phyloP scores from a whole-genome alignment of 768 basidiomycete genomes.

The Pisolithus marmoratus region DNA sequence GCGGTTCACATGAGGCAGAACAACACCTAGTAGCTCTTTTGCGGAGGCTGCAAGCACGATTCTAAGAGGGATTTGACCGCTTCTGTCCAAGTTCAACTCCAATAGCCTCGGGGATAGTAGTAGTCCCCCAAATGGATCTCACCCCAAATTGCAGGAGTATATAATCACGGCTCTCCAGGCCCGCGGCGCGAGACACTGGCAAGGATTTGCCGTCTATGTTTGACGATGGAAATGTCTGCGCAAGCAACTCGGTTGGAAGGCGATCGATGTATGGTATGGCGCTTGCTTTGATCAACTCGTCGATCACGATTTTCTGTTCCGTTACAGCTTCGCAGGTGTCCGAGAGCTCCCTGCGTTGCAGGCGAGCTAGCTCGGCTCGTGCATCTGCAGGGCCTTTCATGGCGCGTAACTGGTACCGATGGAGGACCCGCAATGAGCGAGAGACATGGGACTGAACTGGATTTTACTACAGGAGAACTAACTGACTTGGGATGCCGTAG shows the following conservation, averaged over 20 bases:
- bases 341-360: not conserved
- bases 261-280: not conserved
- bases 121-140: not conserved
- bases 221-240: not conserved
- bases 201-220: not conserved
- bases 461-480: no score
- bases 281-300: not conserved
- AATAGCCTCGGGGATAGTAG: not conserved
- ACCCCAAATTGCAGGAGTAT: not conserved
- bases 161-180: not conserved
- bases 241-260: not conserved
- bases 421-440: no score
- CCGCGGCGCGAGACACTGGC: not conserved
- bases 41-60: not conserved
- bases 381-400: not conserved
- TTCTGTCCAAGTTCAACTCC: not conserved
- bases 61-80: not conserved
- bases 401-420: no score
- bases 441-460: no score
- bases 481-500: no score
- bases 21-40: not conserved
- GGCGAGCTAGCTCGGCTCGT: not conserved
- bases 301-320: not conserved
- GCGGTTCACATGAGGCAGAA: not conserved
- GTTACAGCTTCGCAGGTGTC: not conserved